Base-by-base conservation (phyloP, 2,329 filamentous ascomycete genomes). In the Cadophora sp. region DNA sequence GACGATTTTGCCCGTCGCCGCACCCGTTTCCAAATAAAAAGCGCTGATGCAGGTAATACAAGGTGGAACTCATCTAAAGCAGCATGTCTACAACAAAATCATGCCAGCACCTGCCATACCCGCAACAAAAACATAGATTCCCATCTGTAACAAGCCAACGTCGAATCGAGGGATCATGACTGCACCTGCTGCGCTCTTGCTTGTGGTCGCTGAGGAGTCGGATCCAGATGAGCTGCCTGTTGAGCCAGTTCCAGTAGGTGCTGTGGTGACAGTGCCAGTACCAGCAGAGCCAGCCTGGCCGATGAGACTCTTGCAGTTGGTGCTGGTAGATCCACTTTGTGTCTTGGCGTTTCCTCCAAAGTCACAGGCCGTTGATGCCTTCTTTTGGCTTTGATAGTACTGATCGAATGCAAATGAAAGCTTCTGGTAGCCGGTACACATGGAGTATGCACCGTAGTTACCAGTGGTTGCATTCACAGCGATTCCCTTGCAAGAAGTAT, bases 391-490 rank as follows among this genome's bases (percentile, higher is more conserved):
- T 72, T 83, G 77, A 83, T 91, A 92, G 84, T 94, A 95, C 73
- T 87, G 80, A 81, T 94, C 88, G 72, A 94, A 85, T 59, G 88
- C 90, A 78, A 87, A 94, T 66, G 87, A 87, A 48, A 96, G 87
- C 84, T 94, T 87, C 80, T 92, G 84, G 72, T 84, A 83, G 74
- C 86, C 76, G 72, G 84, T 83, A 83, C 92, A 96, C 88, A 93
- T 93, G 79, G 88, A 87, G 83, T 92, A 93, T 58, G 91, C 86
- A 73, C 92, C 92, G 79, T 92, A 96, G 68, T 84, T 81, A 75
- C 91, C 92, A 22, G 83, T 85, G 67, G 85, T 87, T 61, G 85
- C 85, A 79, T 94, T 91, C 73, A 84, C 84, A 70, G 80, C 82
- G 80, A 96, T 93, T 64, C 89, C 92, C 27, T 79, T 80, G 81